Base-by-base conservation (phyloP, 2,329 filamentous ascomycete species). In the Calonectria pseudoturangicola region DNA sequence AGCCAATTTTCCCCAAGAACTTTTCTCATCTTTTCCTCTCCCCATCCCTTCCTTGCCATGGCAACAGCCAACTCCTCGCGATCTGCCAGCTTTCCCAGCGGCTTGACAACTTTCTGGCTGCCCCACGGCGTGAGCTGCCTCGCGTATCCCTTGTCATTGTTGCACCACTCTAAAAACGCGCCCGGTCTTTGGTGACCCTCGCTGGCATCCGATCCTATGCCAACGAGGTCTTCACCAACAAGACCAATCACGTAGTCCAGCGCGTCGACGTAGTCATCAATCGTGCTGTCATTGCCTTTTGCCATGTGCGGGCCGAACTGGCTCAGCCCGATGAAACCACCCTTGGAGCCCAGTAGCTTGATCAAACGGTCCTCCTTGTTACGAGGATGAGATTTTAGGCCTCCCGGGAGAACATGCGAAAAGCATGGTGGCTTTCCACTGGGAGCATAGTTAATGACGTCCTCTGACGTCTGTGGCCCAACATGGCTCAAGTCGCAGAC, bases 261-360 rank as follows among this genome's bases (percentile, higher is more conserved):
- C 1, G 83, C 83, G n/a, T 82, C 81, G 21, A 85, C 83, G 66
- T 85, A 85, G 74, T 85, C 84, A 48, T 85, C 83, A n/a, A 85
- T 80, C 1, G 83, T 85, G 76, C 81, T 84, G 63, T 85, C 83
- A 73, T 86, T 85, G 3, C 82, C 83, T 63, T 82, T 83, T 47
- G 75, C 74, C 83, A 85, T 85, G 72, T 85, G 83, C 16, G 83
- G 84, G 2, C 83, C 83, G 66, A 85, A 85, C 66, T 85, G 83
- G 8, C 79, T 82, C 9, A 85, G 74, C 3, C 83, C 83, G n/a
- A 85, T 80, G 66, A 84, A 85, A 2, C 84, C 84, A 3, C 83
- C 83, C 50, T 82, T 83, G 10, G 78, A 79, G 0, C 82, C 84
- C 12, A 85, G 74, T 16, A 83, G 75, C 51, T 79, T 80, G 77